Base-by-base conservation (phyloP, 2,329 filamentous ascomycete species). In the Tolypocladium tundrense region DNA sequence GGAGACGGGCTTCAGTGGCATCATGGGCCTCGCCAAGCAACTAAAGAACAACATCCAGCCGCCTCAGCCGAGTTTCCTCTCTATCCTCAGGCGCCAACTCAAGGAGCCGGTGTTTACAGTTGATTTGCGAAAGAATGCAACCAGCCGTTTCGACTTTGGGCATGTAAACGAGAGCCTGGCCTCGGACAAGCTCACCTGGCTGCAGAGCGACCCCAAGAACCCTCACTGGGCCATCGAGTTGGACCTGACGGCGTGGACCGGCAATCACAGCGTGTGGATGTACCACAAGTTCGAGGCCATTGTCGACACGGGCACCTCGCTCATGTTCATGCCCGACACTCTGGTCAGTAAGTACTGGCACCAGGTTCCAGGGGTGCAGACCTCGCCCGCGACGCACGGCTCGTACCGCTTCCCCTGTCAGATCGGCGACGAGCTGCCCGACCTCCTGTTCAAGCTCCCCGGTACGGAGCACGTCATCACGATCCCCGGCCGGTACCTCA, bases 251-350 rank as follows among this genome's bases (percentile, higher is more conserved):
- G 63, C 68, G 2, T 74, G 72, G 68, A 61, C 60, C 2, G 65
- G 66, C 24, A 59, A 87, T 41, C 77, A 86, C 67, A 78, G 66
- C 57, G 75, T 76, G 27, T 77, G 87, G 59, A 72, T 71, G 53
- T 77, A 71, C 60, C 80, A 73, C 51, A 64, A 65, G 21, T 77
- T 79, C 63, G 72, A 73, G 35, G 80, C 84, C 53, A 86, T 88
- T 57, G 77, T 83, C 35, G 87, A 90, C 70, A 90, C 87, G 3
- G 87, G 86, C 31, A 88, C 85, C 4, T 85, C 86, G 1, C 75
- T 90, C 56, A 75, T 90, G 67, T 79, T 88, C 54, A 72, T 87
- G 33, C 79, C 82, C 37, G 72, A 78, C 19, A 72, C 76, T 10
- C 73, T 87, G n/a, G 81, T 80, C 2, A 67, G 76, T 35, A 75